Evolutionary conservation across 371 early-diverging fungal species (phyloP).

Genomic region (Mucor sp.): DNA sequence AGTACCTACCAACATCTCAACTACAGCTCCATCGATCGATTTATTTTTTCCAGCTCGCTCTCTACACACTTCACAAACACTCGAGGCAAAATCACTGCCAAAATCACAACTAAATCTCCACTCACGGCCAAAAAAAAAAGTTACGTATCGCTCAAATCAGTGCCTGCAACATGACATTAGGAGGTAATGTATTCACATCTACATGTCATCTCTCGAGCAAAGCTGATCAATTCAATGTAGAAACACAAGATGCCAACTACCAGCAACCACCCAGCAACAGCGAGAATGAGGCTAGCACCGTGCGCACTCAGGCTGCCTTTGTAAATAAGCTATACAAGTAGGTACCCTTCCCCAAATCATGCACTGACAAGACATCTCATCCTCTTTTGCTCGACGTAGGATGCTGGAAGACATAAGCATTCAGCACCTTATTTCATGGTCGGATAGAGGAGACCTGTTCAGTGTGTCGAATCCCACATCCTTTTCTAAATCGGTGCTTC

Average conservation of each 20-base stretch:
- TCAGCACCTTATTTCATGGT: conserved; percentile 65
- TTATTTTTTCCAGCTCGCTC: background rate
- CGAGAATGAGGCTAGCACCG: background rate
- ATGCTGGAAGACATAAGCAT: conserved; percentile 64
- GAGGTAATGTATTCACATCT: no score
- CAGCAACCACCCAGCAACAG: background rate
- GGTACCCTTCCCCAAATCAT: background rate
- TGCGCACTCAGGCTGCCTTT: conserved; percentile 63
- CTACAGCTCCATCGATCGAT: background rate
- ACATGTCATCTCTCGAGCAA: no score
- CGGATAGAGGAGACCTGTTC: conserved; percentile 63
- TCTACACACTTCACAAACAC: background rate
- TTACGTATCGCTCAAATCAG: no score
- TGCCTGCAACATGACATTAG: conserved; percentile 8
- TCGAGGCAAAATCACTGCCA: background rate
- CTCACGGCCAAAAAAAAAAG: background rate
- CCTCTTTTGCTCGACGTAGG: conserved; percentile 17
- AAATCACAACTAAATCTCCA: background rate
- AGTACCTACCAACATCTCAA: background rate
- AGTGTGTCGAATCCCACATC: conserved; percentile 63
- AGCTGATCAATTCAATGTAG: no score
- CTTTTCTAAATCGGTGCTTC: conserved; percentile 60
- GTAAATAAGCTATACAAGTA: conserved; percentile 70
- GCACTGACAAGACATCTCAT: no score
- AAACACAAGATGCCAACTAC: no score